A percentile compares a stretch with the other conserved stretches of the same genome.
These are phyloP conservation scores for Citrullus mucosospermus DNA, from an alignment of 306 rosid species.

Conservation along the genomic window DNA sequence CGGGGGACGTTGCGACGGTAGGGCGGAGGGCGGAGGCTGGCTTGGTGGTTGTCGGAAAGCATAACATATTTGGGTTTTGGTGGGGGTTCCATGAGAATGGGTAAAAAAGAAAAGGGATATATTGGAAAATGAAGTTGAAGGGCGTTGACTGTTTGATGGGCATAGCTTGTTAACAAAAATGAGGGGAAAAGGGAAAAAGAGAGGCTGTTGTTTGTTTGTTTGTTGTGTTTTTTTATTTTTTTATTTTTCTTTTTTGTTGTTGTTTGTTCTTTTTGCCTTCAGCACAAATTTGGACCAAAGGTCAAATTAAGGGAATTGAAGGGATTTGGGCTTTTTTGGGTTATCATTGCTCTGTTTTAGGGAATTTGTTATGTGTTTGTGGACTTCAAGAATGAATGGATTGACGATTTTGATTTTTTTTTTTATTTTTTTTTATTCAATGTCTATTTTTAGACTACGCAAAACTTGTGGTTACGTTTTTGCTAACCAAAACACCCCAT, in stretches of 20 bases:
- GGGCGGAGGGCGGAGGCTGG: conserved; percentile 11
- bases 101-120: not conserved
- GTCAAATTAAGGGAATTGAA: not conserved
- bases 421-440: not conserved
- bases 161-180: not conserved
- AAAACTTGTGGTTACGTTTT: too few species aligned
- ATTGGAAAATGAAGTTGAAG: not conserved
- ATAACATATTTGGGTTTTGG: not conserved
- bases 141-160: not conserved
- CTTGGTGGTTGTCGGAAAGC: not conserved
- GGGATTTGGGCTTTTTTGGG: not conserved
- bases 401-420: not conserved
- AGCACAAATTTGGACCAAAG: not conserved
- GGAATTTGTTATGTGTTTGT: not conserved
- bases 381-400: not conserved
- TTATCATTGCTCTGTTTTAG: not conserved
- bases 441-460: not conserved
- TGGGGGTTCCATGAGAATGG: conserved; percentile 5
- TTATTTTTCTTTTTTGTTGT: too few species aligned
- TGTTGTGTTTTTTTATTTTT: not conserved
- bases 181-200: not conserved
- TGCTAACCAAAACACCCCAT: too few species aligned
- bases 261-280: too few species aligned
- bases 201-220: not conserved
- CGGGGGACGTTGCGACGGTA: not conserved